These are phyloP conservation scores for Coemansia sp. DNA, from an alignment of 192 early-diverging fungal genomes.

Conservation along the genomic window DNA sequence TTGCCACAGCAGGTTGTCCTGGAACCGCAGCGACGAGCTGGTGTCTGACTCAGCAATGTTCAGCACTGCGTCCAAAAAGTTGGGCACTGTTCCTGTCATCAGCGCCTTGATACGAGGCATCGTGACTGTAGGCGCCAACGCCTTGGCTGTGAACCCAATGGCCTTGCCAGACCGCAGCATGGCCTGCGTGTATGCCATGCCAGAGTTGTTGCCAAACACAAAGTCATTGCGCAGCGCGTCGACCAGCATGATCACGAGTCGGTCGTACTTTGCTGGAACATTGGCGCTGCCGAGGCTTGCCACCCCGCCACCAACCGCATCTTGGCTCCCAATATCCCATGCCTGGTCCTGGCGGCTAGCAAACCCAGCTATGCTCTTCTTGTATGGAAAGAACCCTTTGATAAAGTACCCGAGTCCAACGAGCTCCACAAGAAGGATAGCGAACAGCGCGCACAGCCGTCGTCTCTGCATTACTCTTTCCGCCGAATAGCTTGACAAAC, in stretches of 20 bases:
- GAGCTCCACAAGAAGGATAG: slow-evolving; percentile 51
- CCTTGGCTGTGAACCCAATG: slow-evolving; percentile 45
- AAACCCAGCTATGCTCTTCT: slow-evolving; percentile 61
- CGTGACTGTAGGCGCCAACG: slow-evolving; percentile 69
- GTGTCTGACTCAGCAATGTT: slow-evolving; percentile 80
- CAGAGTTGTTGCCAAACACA: slow-evolving; percentile 62
- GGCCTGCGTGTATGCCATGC: slow-evolving; percentile 60
- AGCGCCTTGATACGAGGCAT: slow-evolving; percentile 79
- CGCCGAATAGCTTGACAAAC: not conserved
- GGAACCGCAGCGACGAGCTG: slow-evolving; percentile 48
- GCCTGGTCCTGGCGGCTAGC: slow-evolving; percentile 44
- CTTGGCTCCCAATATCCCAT: slow-evolving; percentile 4
- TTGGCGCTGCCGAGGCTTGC: not conserved
- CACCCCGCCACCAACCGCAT: not conserved
- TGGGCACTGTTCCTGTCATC: slow-evolving; percentile 70
- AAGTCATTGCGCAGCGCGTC: slow-evolving; percentile 77
- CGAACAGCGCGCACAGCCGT: slow-evolving; percentile 8
- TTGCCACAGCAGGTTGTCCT: slow-evolving; percentile 76
- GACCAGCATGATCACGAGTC: slow-evolving; percentile 68
- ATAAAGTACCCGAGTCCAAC: slow-evolving; percentile 61
- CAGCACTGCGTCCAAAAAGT: slow-evolving; percentile 75
- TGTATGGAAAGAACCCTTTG: slow-evolving; percentile 79
- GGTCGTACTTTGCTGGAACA: slow-evolving; percentile 31
- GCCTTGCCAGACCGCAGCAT: slow-evolving; percentile 45
- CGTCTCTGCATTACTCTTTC: slow-evolving; percentile 13